Evolutionary conservation across 1,139 yeast genomes (phyloP).

Genomic region (Spathaspora sp.): DNA sequence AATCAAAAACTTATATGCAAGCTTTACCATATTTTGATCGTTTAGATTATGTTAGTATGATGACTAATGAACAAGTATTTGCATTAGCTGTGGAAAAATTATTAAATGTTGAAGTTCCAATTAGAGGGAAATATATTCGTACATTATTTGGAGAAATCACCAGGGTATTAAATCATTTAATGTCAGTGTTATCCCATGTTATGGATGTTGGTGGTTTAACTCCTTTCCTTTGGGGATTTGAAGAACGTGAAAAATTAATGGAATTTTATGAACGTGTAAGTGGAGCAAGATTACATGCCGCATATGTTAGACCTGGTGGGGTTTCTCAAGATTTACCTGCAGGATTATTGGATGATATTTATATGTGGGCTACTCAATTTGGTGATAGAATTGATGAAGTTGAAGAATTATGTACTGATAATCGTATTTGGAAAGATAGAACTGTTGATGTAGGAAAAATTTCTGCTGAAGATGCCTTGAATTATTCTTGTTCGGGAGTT

Average conservation of each 20-base stretch:
- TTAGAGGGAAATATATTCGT: constrained; percentile 81
- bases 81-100: constrained; percentile 84
- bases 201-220: constrained; percentile 96
- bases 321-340: constrained; percentile 86
- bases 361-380: constrained; percentile 96
- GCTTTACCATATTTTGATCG: constrained; percentile 89
- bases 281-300: constrained; percentile 88
- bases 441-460: constrained; percentile 78
- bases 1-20: constrained; percentile 79
- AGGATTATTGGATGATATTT: constrained; percentile 84
- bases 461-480: constrained; percentile 84
- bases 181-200: constrained; percentile 86
- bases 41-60: constrained; percentile 86
- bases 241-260: constrained; percentile 91
- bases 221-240: constrained; percentile 93
- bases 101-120: constrained; percentile 80
- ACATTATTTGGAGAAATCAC: constrained; percentile 88
- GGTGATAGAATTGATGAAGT: constrained; percentile 92
- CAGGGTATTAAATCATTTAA: constrained; percentile 78
- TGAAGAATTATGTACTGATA: constrained; percentile 86
- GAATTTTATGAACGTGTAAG: constrained; percentile 90
- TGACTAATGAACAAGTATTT: constrained; percentile 89
- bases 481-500: constrained; percentile 79
- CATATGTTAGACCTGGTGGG: constrained; percentile 91
- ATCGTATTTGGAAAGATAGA: constrained; percentile 92